Conservation (phyloP, 495 filamentous ascomycete species). For the Extremus antarcticus region DNA sequence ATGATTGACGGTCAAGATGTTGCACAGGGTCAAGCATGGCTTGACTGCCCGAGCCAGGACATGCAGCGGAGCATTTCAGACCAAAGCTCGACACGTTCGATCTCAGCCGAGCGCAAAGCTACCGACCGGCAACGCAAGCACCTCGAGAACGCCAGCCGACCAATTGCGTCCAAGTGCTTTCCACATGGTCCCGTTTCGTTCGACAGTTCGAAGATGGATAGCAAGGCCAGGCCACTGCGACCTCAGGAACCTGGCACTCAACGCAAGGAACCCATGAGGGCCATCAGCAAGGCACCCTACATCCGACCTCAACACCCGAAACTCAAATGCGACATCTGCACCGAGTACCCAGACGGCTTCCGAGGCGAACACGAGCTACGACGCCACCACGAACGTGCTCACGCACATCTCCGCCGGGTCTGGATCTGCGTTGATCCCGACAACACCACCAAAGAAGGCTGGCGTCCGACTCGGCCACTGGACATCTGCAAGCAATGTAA, state of each 20-base stretch:
- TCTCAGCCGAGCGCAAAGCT: conserved; percentile 6
- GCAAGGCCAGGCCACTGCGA: neutral
- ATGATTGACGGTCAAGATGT: neutral
- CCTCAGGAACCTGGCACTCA: neutral
- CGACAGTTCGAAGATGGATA: neutral
- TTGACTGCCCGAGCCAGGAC: neutral
- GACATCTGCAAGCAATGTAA: conserved; percentile 81
- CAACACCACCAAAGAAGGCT: conserved; percentile 2
- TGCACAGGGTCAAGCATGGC: neutral
- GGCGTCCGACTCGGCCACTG: conserved; percentile 44
- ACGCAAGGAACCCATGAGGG: conserved; percentile 34
- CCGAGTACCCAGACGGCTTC: conserved; percentile 73
- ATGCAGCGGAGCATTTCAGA: conserved; percentile 10
- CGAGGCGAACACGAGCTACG: conserved; percentile 89
- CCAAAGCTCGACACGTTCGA: neutral
- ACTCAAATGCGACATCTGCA: conserved; percentile 62
- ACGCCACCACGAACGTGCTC: conserved; percentile 72
- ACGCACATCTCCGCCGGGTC: conserved; percentile 61
- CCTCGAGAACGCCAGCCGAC: conserved; percentile 14
- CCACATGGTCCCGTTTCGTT: conserved; percentile 5
- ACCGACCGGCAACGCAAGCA: conserved; percentile 11
- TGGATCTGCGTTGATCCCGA: conserved; percentile 64
- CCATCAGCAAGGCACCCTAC: conserved; percentile 64
- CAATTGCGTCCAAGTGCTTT: conserved; percentile 8
- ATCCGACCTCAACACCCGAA: conserved; percentile 67